Evolutionary conservation across 2,329 filamentous ascomycete species (phyloP), one percentile per base, ranked within the genome.

Genomic region (Myrmaecium sp.): DNA sequence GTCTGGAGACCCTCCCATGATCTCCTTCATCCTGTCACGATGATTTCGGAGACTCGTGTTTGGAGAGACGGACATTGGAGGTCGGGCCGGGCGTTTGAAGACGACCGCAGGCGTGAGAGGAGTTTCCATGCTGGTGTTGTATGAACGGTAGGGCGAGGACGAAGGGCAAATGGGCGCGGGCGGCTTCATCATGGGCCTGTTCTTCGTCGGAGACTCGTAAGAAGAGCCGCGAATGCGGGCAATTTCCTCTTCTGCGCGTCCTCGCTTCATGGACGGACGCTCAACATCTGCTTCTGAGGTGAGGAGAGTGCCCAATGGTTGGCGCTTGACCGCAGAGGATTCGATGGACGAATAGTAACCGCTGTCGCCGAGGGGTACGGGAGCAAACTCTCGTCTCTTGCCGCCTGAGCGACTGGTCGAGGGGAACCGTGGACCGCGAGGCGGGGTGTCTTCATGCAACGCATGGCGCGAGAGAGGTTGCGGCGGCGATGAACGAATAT

Each of bases 311-410:
- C 58, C 58, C 33, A 68, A 61, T 36, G 69, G 66, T 35, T 74
- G 71, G 25, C 77, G 73, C 32, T 86, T 70, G 47, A 81, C 67
- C 9, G 67, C 82, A 0, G 89, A 95, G 3, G 89, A 95, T 40
- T 94, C 84, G 11, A 95, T 65, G 0, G 84, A 94, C 2, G 89
- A 95, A 47, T 92, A 93, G 52, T 95, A 98, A 21, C 89, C 89
- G 47, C 86, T 95, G 52, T 98, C 89, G 43, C 79, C 81, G 60
- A 91, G 75, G n/a, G n/a, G n/a, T n/a, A n/a, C n/a, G 8, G 77
- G 75, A 16, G 69, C 68, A 41, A 78, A 70, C 49, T 82, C 86
- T 37, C 78, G 74, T 54, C 80, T 81, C 37, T 75, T 73, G 20
- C 72, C 68, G 27, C 70, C 71, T 17, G 57, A 62, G 22, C 64